Conservation (phyloP, 2,329 filamentous ascomycete species). For the Teratosphaeria gauchensis region DNA sequence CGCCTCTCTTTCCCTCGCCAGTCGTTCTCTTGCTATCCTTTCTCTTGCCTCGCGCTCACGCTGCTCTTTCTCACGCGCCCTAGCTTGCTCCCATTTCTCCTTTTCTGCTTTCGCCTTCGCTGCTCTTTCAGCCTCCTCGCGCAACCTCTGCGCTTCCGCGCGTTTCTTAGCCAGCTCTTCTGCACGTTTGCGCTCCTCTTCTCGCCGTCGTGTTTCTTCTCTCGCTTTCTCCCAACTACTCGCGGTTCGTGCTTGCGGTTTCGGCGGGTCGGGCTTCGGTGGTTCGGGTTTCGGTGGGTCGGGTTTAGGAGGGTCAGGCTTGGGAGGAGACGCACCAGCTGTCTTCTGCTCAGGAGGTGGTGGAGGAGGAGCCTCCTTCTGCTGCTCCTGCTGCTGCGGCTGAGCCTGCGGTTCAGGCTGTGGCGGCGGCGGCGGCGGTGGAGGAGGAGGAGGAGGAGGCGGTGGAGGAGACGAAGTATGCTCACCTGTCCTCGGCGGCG, state of each 20-base stretch:
- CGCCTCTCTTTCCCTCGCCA: conserved; percentile 27
- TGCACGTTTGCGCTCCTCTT: conserved; percentile 50
- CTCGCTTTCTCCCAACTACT: conserved; percentile 56
- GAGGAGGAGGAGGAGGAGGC: conserved; percentile 10
- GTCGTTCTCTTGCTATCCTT: conserved; percentile 31
- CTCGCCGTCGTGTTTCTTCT: conserved; percentile 54
- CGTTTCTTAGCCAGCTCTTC: conserved; percentile 51
- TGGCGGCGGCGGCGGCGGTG: conserved; percentile 8
- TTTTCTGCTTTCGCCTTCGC: conserved; percentile 40
- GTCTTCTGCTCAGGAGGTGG: conserved; percentile 1
- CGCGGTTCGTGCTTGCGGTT: conserved; percentile 15
- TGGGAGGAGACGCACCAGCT: conserved; percentile 2
- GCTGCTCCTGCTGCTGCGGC: conserved; percentile 2
- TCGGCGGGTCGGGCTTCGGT: conserved; percentile 12
- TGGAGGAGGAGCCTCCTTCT: conserved; percentile 5
- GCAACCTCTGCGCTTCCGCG: conserved; percentile 45
- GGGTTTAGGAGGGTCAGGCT: conserved; percentile 9
- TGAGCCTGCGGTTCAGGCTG: conserved; percentile 8
- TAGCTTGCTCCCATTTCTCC: conserved; percentile 42
- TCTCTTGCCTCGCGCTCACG: conserved; percentile 40
- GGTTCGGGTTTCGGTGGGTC: conserved; percentile 11
- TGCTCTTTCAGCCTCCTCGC: conserved; percentile 39
- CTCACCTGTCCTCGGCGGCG: conserved; percentile 2
- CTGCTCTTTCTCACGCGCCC: conserved; percentile 38
- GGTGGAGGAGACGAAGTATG: conserved; percentile 4